Percentiles rank a stretch among this genome's conserved stretches.
Evolutionary conservation across 2,329 filamentous ascomycete species (phyloP).

Genomic region (Sclerotiophoma versabilis): DNA sequence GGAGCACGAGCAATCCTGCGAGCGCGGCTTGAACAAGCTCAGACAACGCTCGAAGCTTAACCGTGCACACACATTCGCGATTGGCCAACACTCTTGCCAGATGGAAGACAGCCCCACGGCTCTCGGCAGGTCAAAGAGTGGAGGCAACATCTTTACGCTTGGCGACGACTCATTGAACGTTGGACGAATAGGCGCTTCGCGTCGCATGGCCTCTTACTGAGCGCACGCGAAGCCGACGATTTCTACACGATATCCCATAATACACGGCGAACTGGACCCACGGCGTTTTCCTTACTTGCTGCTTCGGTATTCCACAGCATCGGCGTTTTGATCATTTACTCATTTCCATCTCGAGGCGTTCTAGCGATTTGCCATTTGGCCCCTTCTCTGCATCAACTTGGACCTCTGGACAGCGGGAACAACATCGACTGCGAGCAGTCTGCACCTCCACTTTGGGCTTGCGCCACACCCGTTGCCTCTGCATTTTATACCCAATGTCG

Average conservation of each 20-base stretch:
- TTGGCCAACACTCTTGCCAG: slow-evolving; percentile 72
- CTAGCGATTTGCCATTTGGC: slow-evolving; percentile 43
- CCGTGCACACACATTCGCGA: slow-evolving; percentile 93
- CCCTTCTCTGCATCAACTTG: slow-evolving; percentile 34
- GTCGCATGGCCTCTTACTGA: slow-evolving; percentile 51
- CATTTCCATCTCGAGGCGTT: slow-evolving; percentile 44
- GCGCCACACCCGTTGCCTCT: slow-evolving; percentile 35
- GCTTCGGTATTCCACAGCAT: slow-evolving; percentile 42
- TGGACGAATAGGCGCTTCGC: slow-evolving; percentile 44
- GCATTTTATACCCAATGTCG: slow-evolving; percentile 43
- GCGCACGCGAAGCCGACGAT: slow-evolving; percentile 30
- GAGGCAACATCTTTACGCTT: slow-evolving; percentile 39
- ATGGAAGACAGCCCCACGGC: slow-evolving; percentile 70
- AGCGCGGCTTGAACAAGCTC: slow-evolving; percentile 91
- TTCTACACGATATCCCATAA: slow-evolving; percentile 42
- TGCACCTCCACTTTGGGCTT: slow-evolving; percentile 27
- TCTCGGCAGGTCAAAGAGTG: slow-evolving; percentile 43
- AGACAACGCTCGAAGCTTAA: slow-evolving; percentile 86
- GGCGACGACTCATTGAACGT: slow-evolving; percentile 40
- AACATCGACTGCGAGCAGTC: slow-evolving; percentile 27
- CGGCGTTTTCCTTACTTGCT: slow-evolving; percentile 47
- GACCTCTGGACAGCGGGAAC: slow-evolving; percentile 32
- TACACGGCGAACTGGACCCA: slow-evolving; percentile 45
- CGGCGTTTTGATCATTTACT: slow-evolving; percentile 41
- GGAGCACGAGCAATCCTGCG: slow-evolving; percentile 90